Percentiles rank a stretch among this genome's conserved stretches.
These are phyloP conservation scores for Pseudogymnoascus sp. DNA, from an alignment of 2,329 filamentous ascomycete species.

Conservation along the genomic window DNA sequence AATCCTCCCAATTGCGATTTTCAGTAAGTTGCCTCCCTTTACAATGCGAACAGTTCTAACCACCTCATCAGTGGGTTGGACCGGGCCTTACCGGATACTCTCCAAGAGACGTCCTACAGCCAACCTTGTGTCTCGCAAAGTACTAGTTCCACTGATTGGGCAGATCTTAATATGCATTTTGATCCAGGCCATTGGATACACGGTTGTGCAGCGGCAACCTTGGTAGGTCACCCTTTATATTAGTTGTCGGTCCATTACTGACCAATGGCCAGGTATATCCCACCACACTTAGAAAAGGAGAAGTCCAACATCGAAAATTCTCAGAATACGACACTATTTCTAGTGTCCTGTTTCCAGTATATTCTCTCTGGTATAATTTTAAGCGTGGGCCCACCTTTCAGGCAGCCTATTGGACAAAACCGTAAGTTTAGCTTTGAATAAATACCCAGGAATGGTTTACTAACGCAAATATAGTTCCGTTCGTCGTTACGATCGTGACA, in stretches of 20 bases:
- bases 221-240: conserved; percentile 49
- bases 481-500: conserved; percentile 67
- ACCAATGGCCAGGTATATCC: conserved; percentile 56
- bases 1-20: conserved; percentile 92
- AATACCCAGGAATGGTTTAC: conserved; percentile 6
- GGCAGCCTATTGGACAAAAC: conserved; percentile 72
- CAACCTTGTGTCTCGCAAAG: conserved; percentile 85
- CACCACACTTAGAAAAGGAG: conserved; percentile 68
- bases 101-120: conserved; percentile 84
- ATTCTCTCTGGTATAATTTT: conserved; percentile 84
- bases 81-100: conserved; percentile 69
- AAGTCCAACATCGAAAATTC: conserved; percentile 85
- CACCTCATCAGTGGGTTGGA: conserved; percentile 71
- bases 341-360: conserved; percentile 91
- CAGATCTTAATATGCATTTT: conserved; percentile 77
- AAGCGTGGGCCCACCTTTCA: conserved; percentile 85
- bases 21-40: conserved; percentile 50
- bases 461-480: conserved; percentile 55
- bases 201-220: conserved; percentile 66
- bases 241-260: conserved; percentile 10
- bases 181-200: conserved; percentile 67
- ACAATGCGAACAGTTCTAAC: not conserved
- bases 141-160: conserved; percentile 79
- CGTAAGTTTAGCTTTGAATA: conserved; percentile 44
- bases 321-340: conserved; percentile 85